Percentiles rank a stretch among this genome's conserved stretches.
phyloP scores from a whole-genome alignment of 768 basidiomycete species.

The Phanerodontia chrysosporium region DNA sequence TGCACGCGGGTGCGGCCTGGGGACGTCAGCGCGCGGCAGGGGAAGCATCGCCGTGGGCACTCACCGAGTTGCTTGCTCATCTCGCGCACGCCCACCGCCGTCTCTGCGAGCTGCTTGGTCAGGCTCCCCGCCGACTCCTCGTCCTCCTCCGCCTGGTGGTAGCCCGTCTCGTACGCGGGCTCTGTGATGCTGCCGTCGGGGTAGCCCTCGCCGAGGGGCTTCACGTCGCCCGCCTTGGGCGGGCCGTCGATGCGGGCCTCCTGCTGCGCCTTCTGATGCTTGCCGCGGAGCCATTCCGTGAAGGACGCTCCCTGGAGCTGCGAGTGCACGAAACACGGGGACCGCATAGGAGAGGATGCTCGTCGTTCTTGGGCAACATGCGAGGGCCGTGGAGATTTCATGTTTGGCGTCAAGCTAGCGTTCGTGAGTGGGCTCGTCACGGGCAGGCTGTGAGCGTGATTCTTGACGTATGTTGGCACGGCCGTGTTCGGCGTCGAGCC shows the following conservation, averaged over 20 bases:
- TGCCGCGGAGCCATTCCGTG: constrained; percentile 59
- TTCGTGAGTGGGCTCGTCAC: background rate
- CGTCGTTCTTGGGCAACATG: constrained; percentile 17
- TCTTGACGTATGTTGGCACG: constrained; percentile 13
- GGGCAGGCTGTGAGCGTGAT: background rate
- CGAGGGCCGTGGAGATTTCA: constrained; percentile 13
- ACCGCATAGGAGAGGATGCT: constrained; percentile 39
- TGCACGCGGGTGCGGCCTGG: constrained; percentile 88
- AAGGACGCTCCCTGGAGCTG: constrained; percentile 82
- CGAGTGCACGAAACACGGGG: constrained; percentile 92
- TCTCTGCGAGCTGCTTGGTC: constrained; percentile 92
- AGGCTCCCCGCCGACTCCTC: constrained; percentile 72
- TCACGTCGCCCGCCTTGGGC: constrained; percentile 28
- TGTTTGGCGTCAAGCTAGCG: background rate
- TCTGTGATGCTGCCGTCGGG: constrained; percentile 19
- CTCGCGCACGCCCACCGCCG: constrained; percentile 93
- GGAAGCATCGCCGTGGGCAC: constrained; percentile 22
- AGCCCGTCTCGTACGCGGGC: constrained; percentile 10
- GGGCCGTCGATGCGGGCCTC: constrained; percentile 47
- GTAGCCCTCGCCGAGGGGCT: constrained; percentile 19
- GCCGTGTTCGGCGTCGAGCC: constrained; percentile 14
- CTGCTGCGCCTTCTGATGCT: constrained; percentile 23
- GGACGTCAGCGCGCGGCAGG: background rate
- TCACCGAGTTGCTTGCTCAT: constrained; percentile 98
- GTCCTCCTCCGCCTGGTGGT: constrained; percentile 36